Evolutionary conservation across 768 basidiomycete genomes (phyloP).

Genomic region (Boletus reticuloceps): DNA sequence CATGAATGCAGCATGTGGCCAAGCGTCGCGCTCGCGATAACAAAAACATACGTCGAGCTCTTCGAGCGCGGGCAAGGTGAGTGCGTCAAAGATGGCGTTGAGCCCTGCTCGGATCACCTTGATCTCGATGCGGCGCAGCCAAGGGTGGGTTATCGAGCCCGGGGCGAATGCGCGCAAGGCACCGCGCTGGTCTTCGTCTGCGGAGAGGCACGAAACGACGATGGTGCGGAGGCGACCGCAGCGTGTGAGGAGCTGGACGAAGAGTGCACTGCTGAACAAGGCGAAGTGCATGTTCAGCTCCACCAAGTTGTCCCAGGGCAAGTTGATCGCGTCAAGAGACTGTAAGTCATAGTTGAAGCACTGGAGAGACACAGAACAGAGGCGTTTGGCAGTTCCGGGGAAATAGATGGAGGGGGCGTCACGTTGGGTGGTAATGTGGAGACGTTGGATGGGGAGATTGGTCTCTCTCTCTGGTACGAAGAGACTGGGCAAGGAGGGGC

Average conservation of each 20-base stretch:
- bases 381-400: constrained; percentile 11
- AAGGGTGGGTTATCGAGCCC: constrained; percentile 17
- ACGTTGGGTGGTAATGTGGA: constrained; percentile 20
- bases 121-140: constrained; percentile 26
- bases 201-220: constrained; percentile 24
- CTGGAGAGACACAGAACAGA: constrained; percentile 22
- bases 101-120: constrained; percentile 29
- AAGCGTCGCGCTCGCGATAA: constrained; percentile 25
- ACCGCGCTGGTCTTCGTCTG: constrained; percentile 14
- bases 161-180: constrained; percentile 3
- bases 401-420: constrained; percentile 14
- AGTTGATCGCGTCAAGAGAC: constrained; percentile 21
- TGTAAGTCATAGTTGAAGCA: constrained; percentile 19
- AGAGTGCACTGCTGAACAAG: constrained; percentile 19
- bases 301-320: constrained; percentile 26
- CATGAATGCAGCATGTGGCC: constrained; percentile 28
- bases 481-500: constrained; percentile 21
- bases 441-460: constrained; percentile 12
- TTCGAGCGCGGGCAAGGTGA: constrained; percentile 27
- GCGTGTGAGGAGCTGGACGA: constrained; percentile 21
- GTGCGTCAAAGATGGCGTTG: constrained; percentile 13
- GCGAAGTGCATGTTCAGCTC: constrained; percentile 31
- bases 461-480: constrained; percentile 7
- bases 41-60: constrained; percentile 33
- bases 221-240: constrained; percentile 22